Conservation (phyloP, 768 basidiomycete species). For the Hortiboletus campestris region DNA sequence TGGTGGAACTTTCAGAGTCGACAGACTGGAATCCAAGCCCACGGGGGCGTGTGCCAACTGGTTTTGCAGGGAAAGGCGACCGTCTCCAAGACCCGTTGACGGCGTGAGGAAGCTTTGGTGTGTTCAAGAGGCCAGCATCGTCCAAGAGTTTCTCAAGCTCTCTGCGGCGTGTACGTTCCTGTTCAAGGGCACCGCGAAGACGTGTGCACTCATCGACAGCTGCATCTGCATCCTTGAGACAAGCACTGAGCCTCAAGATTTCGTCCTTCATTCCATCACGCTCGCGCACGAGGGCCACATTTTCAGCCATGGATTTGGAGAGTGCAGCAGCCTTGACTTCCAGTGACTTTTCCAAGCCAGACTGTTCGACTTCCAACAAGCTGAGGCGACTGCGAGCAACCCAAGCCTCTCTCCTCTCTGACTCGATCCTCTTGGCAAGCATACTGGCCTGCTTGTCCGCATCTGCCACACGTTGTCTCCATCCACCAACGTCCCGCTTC, state of each 20-base stretch:
- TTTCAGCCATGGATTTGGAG: slow-evolving; percentile 30
- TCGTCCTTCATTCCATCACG: slow-evolving; percentile 30
- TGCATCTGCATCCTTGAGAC: slow-evolving; percentile 29
- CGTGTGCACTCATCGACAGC: slow-evolving; percentile 27
- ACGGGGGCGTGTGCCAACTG: slow-evolving; percentile 36
- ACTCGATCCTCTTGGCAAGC: slow-evolving; percentile 67
- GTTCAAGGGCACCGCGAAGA: slow-evolving; percentile 33
- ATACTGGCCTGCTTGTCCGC: slow-evolving; percentile 68
- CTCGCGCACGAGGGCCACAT: slow-evolving; percentile 23
- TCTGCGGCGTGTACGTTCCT: slow-evolving; percentile 40
- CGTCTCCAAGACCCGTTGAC: slow-evolving; percentile 16
- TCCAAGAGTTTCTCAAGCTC: slow-evolving; percentile 58
- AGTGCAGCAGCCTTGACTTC: slow-evolving; percentile 33
- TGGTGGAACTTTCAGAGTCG: slow-evolving; percentile 63
- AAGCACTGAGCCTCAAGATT: slow-evolving; percentile 29
- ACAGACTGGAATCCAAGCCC: slow-evolving; percentile 56
- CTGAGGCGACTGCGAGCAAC: slow-evolving; percentile 73
- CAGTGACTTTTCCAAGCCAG: slow-evolving; percentile 49
- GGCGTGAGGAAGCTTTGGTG: slow-evolving; percentile 37
- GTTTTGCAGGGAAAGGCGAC: slow-evolving; percentile 19
- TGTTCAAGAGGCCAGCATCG: slow-evolving; percentile 41
- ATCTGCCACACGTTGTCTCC: slow-evolving; percentile 74
- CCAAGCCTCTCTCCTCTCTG: slow-evolving; percentile 82
- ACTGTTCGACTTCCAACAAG: slow-evolving; percentile 65
- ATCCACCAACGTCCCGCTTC: slow-evolving; percentile 83